These are phyloP conservation scores for Arabis hirsuta DNA, from an alignment of 345 rosid species.

Conservation along the genomic window DNA sequence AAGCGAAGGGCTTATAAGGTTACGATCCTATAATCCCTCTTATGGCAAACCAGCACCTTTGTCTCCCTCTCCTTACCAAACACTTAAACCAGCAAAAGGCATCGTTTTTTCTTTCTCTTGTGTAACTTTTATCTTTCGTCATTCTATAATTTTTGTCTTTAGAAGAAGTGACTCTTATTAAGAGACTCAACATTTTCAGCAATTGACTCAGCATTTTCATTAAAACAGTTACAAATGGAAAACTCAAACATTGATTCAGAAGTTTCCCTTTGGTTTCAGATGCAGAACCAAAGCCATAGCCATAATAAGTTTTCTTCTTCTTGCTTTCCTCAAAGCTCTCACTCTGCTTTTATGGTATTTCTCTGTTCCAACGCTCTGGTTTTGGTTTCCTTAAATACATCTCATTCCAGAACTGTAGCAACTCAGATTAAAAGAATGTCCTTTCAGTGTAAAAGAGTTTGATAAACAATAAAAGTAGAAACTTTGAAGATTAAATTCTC, in stretches of 20 bases:
- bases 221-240: conserved; percentile 26
- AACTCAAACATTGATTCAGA: conserved; percentile 35
- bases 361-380: neutral
- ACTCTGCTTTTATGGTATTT: conserved; percentile 29
- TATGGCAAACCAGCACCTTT: conserved; percentile 36
- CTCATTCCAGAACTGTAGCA: conserved; percentile 1
- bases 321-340: conserved; percentile 30
- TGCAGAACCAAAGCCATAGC: conserved; percentile 27
- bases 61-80: conserved; percentile 38
- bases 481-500: neutral
- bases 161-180: conserved; percentile 22
- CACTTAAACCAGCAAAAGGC: conserved; percentile 38
- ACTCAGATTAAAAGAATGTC: conserved; percentile 12
- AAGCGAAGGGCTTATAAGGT: no score
- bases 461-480: neutral
- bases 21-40: no score
- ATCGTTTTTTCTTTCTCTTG: conserved; percentile 25
- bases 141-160: conserved; percentile 17
- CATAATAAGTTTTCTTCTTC: conserved; percentile 15
- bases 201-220: conserved; percentile 29
- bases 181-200: conserved; percentile 19
- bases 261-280: conserved; percentile 33
- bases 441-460: neutral
- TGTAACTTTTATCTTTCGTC: conserved; percentile 14
- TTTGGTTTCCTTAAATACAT: conserved; percentile 1